Evolutionary conservation across 1,284 basidiomycete species (phyloP).

Genomic region (Melanopsichium pennsylvanicum): DNA sequence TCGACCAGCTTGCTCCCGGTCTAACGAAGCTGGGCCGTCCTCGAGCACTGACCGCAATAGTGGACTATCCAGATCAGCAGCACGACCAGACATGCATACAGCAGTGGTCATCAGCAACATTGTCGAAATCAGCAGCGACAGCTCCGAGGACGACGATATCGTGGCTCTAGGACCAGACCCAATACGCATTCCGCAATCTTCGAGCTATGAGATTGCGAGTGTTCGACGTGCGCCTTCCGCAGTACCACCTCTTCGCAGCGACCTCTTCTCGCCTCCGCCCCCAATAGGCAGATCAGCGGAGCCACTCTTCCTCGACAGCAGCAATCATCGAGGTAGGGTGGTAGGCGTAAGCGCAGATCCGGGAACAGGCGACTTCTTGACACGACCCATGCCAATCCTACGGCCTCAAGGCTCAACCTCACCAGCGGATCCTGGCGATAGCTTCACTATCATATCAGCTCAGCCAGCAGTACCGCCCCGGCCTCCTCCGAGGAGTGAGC

Average conservation of each 20-base stretch:
- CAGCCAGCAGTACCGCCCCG: constrained; percentile 4
- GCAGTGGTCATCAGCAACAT: constrained; percentile 3
- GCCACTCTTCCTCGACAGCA: constrained; percentile 3
- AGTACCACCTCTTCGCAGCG: background rate
- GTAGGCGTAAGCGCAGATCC: constrained; percentile 34
- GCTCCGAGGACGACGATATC: constrained; percentile 22
- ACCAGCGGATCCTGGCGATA: constrained; percentile 12
- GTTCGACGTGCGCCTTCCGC: constrained; percentile 8
- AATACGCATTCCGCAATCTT: background rate
- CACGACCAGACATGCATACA: background rate
- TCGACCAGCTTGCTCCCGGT: background rate
- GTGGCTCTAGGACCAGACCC: constrained; percentile 4
- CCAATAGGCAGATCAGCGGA: constrained; percentile 4
- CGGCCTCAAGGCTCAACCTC: constrained; percentile 9
- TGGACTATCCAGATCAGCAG: background rate
- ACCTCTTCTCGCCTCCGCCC: constrained; percentile 26
- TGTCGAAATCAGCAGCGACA: constrained; percentile 43
- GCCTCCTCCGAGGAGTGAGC: constrained; percentile 12
- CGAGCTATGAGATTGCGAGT: constrained; percentile 27
- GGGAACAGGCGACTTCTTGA: constrained; percentile 25
- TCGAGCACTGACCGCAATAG: constrained; percentile 1
- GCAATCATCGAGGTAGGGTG: background rate
- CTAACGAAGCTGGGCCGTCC: constrained; percentile 2
- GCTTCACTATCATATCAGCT: constrained; percentile 18
- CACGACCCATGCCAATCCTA: constrained; percentile 27